Percentiles rank a stretch among this genome's conserved stretches.
Evolutionary conservation across 352 stramenopile species (phyloP).

Genomic region (Phytopythium boreale): DNA sequence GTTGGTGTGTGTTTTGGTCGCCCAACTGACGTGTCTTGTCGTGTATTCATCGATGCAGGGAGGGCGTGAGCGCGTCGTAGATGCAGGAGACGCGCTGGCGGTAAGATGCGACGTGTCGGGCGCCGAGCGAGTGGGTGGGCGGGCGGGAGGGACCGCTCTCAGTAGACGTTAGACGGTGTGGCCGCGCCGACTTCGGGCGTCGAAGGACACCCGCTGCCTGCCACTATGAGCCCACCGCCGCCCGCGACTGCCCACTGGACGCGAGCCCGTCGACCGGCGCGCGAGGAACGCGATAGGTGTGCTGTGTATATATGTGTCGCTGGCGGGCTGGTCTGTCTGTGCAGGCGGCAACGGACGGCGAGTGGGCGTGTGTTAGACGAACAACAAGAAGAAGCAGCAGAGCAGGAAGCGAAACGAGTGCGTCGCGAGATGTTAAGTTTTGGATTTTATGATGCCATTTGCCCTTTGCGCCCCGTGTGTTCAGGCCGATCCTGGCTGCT

Average conservation of each 20-base stretch:
- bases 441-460: slow-evolving; percentile 5
- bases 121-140: slow-evolving; percentile 2
- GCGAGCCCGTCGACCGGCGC: background rate
- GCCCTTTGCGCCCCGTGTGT: background rate
- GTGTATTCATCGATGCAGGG: slow-evolving; percentile 26
- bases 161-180: slow-evolving; percentile 4
- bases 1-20: background rate
- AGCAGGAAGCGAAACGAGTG: slow-evolving; percentile 3
- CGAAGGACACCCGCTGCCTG: background rate
- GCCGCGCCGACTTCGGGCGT: slow-evolving; percentile 1
- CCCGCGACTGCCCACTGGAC: background rate
- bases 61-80: slow-evolving; percentile 78
- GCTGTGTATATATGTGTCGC: slow-evolving; percentile 12
- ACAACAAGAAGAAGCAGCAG: background rate
- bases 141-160: slow-evolving; percentile 4
- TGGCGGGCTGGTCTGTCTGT: slow-evolving; percentile 1
- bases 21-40: slow-evolving; percentile 10
- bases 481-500: background rate
- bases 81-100: slow-evolving; percentile 2
- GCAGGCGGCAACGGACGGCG: background rate
- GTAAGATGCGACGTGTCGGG: background rate
- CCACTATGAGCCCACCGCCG: slow-evolving; percentile 9
- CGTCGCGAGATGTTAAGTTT: slow-evolving; percentile 8
- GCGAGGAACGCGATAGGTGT: slow-evolving; percentile 5
- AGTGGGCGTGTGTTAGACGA: slow-evolving; percentile 7